Evolutionary conservation across 192 early-diverging fungal species (phyloP), one percentile per base, ranked within the genome.

Genomic region (Entomortierella beljakovae): DNA sequence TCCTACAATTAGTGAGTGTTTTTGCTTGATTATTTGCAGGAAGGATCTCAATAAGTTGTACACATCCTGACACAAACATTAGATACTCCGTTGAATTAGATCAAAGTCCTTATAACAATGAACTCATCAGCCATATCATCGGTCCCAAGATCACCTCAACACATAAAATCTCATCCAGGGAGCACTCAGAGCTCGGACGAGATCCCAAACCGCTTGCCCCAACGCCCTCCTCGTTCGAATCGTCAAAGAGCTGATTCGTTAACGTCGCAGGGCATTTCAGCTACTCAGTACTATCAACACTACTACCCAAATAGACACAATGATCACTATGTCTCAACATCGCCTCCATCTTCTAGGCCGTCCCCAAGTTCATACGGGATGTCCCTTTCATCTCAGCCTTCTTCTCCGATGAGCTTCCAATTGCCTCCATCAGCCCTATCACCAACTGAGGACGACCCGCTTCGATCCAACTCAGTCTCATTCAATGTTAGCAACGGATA

Each of bases 391-490:
- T 77, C 73, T 3, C 73, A 68, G 31, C 73, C 73, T 5, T 61
- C 67, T 28, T 67, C 75, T 1, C 75, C 75, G 7, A 65, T 70
- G 67, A 69, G 67, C 56, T 79, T 79, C 50, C 67, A 64, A 15
- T 42, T 79, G 11, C 75, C 75, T 32, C 75, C 75, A 1, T 79
- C 75, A 31, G 75, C 75, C 9, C 62, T 72, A 6, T 40, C 59
- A 3, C 26, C 75, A 16, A 61, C 66, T 0, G 56, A 54, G 16
- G 75, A 79, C 9, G 75, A 79, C 3, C 48, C 50, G 6, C 38
- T 70, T 16, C 67, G 75, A 48, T 66, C 75, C 10, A 68, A 62
- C 3, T 79, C 67, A 0, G 65, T 79, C 25, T 67, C 75, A 10
- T 55, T 49, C n/a, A 67, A 63, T 43, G 33, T 62, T 18, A 43